Evolutionary conservation across 163 green algal species (phyloP), one percentile per base, ranked within the genome.

Genomic region (Prototheca stagnorum): DNA sequence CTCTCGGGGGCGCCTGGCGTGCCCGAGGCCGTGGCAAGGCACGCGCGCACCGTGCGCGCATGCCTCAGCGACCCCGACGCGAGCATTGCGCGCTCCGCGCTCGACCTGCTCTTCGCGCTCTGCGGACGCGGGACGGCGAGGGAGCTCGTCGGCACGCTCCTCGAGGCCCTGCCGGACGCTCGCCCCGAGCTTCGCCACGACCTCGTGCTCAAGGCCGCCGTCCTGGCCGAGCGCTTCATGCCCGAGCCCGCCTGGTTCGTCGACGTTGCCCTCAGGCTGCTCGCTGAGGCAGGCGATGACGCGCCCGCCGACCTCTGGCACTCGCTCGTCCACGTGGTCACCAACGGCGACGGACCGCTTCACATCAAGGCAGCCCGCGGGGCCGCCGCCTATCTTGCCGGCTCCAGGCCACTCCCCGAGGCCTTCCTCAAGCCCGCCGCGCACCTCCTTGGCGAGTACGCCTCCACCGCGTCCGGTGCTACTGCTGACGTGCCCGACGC

Each of bases 151-250:
- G 74, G 73, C 4, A 73, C 94, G 71, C 79, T 98, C 56, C 70
- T 96, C 9, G 54, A 62, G 15, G 74, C 79, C 51, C 57, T 82
- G 39, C 53, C 65, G 23, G 27, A 62, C 4, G 82, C 83, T 1
- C 88, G 97, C 63, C 93, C 89, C 55, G 56, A 49, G 15, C 85
- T 97, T 57, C 67, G 84, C 1, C 88, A 98, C 58, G 88, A 98
- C 74, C 70, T 98, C 49, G 81, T 92, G 33, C 77, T 96, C 24
- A 97, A 96, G 65, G 68, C 71, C 4, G 71, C 71, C 5, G 68
- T 88, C 14, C 52, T 79, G 35, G 60, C 69, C 23, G 70, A 80
- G 51, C 41, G 67, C 21, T 80, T 80, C 43, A 64, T 64, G 50
- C 64, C 67, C 25, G 42, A 50, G 43, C 50, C 69, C 37, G 51